Evolutionary conservation across 805 yeast genomes (phyloP).

Genomic region (Saturnispora galanensis): DNA sequence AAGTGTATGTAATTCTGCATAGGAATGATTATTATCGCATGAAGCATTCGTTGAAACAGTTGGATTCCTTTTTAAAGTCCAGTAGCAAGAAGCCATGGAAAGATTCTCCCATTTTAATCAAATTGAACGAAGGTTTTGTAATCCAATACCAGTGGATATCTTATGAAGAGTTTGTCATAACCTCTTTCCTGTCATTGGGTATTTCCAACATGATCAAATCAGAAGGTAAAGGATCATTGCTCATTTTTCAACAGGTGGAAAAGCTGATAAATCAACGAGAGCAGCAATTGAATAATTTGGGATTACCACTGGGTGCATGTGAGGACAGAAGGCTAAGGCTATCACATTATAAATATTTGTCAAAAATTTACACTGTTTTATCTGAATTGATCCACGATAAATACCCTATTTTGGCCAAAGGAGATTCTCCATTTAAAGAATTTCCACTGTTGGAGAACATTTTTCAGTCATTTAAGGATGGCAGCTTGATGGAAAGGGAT

Average conservation of each 20-base stretch:
- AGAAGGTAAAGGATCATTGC: constrained; percentile 17
- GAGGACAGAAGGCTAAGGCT: neutral
- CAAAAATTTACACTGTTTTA: constrained; percentile 30
- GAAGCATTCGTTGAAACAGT: constrained; percentile 19
- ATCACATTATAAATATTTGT: constrained; percentile 5
- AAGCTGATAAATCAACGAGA: constrained; percentile 24
- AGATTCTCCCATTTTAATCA: neutral
- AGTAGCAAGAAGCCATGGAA: constrained; percentile 14
- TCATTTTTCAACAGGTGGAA: constrained; percentile 6
- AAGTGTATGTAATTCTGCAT: constrained; percentile 22
- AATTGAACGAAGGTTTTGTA: constrained; percentile 14
- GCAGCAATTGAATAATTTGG: constrained; percentile 14
- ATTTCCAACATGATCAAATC: constrained; percentile 29
- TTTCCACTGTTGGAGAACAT: neutral
- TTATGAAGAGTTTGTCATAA: constrained; percentile 33
- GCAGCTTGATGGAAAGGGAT: constrained; percentile 31
- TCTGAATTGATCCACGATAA: constrained; percentile 27
- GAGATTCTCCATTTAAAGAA: neutral
- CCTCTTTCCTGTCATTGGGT: constrained; percentile 35
- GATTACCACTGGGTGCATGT: neutral
- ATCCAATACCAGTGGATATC: constrained; percentile 32
- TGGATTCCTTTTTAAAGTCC: constrained; percentile 19
- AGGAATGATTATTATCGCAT: constrained; percentile 20
- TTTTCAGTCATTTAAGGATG: constrained; percentile 17
- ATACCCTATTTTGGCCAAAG: constrained; percentile 8